A percentile compares a stretch with the other conserved stretches of the same genome.
These are phyloP conservation scores for Alloteropsis semialata DNA, from an alignment of 176 grass and related monocot genomes.

Conservation along the genomic window DNA sequence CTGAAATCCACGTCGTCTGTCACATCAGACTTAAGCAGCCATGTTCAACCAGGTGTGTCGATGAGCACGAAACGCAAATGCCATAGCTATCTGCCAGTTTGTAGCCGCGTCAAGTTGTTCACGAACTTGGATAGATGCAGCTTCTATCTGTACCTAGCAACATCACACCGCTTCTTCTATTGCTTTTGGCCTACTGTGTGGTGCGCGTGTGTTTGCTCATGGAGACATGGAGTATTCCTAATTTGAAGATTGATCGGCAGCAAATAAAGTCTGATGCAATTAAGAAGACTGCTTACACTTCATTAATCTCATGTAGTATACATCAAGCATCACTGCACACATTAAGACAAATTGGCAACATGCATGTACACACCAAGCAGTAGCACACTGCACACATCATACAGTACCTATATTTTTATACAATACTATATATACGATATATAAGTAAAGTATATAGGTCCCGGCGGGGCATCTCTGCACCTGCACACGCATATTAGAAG, in stretches of 20 bases:
- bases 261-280: not conserved
- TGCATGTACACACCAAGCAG: too few species aligned
- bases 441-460: too few species aligned
- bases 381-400: too few species aligned
- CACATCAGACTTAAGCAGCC: not conserved
- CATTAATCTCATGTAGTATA: not conserved
- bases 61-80: not conserved
- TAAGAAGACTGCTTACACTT: not conserved
- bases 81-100: not conserved
- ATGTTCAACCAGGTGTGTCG: not conserved
- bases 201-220: too few species aligned
- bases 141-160: not conserved
- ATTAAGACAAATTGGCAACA: too few species aligned
- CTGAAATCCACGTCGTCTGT: not conserved
- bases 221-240: not conserved
- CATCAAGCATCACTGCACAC: not conserved
- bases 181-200: not conserved
- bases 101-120: not conserved
- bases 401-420: too few species aligned
- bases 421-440: too few species aligned
- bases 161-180: not conserved
- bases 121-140: not conserved
- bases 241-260: not conserved
- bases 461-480: too few species aligned
- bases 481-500: too few species aligned